A percentile compares a stretch with the other conserved stretches of the same genome.
phyloP scores from a whole-genome alignment of 208 protist species.

The Trypanosoma avium region DNA sequence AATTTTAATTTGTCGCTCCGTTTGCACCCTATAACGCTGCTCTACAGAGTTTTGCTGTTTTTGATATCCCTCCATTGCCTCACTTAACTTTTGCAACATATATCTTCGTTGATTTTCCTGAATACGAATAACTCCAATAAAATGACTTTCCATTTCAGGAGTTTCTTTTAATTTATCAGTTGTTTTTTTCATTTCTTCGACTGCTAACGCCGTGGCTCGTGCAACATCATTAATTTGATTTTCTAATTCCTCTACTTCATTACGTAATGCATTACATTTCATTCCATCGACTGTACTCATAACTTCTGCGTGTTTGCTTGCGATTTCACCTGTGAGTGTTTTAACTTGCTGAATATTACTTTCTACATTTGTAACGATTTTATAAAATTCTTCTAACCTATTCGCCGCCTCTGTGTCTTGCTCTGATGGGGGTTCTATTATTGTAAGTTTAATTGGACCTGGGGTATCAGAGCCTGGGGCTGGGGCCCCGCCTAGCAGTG shows the following conservation, averaged over 20 bases:
- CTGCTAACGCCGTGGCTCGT: constrained; percentile 41
- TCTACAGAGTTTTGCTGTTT: constrained; percentile 59
- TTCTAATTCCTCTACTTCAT: constrained; percentile 63
- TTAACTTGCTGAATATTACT: constrained; percentile 36
- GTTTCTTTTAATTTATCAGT: constrained; percentile 70
- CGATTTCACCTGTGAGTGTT: constrained; percentile 43
- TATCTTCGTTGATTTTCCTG: constrained; percentile 83
- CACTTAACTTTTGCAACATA: constrained; percentile 47
- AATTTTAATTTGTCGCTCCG: constrained; percentile 90
- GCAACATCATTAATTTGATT: constrained; percentile 41
- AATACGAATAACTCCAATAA: constrained; percentile 84
- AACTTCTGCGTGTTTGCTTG: constrained; percentile 66
- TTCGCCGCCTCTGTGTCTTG: constrained; percentile 60
- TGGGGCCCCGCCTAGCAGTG: constrained; percentile 3
- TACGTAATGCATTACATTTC: constrained; percentile 50
- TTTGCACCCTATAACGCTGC: constrained; percentile 71
- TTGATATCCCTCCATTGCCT: constrained; percentile 64
- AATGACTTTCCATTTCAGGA: constrained; percentile 47
- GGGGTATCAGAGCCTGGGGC: neutral
- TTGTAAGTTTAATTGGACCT: neutral
- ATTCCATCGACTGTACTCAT: constrained; percentile 66
- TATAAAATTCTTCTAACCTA: constrained; percentile 73
- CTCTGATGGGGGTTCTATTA: constrained; percentile 1
- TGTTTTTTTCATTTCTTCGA: constrained; percentile 60
- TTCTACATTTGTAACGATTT: constrained; percentile 34